phyloP scores from a whole-genome alignment of 176 grass and related monocot species.

The Lolium multiflorum region DNA sequence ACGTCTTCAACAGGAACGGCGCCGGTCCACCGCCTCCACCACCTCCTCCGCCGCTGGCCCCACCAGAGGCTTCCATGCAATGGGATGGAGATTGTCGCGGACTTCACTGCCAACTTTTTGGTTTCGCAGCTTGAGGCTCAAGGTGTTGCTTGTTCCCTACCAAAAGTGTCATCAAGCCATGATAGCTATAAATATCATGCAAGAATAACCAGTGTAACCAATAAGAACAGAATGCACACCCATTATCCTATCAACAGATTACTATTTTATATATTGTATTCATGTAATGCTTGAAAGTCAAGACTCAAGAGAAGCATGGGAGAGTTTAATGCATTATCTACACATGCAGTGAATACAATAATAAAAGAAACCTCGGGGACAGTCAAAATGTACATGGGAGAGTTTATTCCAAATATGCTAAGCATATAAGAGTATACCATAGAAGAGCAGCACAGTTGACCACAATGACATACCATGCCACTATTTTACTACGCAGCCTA shows the following conservation, averaged over 20 bases:
- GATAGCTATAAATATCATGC: neutral
- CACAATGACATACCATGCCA: neutral
- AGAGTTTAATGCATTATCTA: neutral
- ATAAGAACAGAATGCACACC: neutral
- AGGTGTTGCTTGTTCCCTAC: neutral
- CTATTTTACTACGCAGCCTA: neutral
- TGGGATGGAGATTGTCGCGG: neutral
- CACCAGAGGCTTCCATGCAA: slow-evolving; percentile 45
- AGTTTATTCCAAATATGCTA: neutral
- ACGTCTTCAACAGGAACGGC: slow-evolving; percentile 91
- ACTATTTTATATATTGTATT: neutral
- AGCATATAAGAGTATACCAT: neutral
- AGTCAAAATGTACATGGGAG: neutral
- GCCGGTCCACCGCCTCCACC: slow-evolving; percentile 66
- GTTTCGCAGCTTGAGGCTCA: neutral
- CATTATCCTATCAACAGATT: neutral
- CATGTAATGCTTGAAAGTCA: neutral
- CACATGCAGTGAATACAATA: neutral
- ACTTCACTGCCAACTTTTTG: neutral
- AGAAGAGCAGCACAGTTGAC: neutral
- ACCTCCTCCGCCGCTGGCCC: slow-evolving; percentile 18
- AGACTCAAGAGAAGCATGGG: neutral
- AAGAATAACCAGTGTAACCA: neutral
- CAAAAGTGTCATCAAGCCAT: neutral
- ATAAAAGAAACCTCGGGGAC: neutral